Percentiles rank a stretch among this genome's conserved stretches.
These are phyloP conservation scores for Botrytis elliptica DNA, from an alignment of 2,329 filamentous ascomycete genomes.

Conservation along the genomic window DNA sequence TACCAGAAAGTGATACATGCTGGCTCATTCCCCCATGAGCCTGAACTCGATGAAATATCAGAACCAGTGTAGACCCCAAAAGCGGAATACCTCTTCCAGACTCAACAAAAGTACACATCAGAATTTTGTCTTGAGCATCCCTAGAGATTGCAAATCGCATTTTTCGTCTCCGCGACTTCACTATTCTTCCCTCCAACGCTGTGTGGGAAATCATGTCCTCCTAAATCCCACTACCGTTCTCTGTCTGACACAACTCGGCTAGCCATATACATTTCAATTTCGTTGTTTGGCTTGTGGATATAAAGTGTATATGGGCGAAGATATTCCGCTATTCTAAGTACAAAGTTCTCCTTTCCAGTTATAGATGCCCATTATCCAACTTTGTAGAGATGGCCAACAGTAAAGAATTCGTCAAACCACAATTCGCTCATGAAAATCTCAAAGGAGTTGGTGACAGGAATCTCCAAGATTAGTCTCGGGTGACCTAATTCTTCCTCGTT, in stretches of 20 bases:
- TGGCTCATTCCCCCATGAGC: neutral
- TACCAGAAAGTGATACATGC: neutral
- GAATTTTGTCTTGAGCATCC: neutral
- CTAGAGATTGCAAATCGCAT: neutral
- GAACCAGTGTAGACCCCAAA: accelerated
- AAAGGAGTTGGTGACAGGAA: neutral
- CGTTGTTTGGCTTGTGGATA: accelerated
- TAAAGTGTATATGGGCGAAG: neutral
- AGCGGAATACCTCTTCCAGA: neutral
- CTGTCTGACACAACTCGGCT: neutral
- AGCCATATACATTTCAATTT: neutral
- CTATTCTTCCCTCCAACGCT: neutral
- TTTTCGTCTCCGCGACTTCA: neutral
- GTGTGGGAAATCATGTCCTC: accelerated
- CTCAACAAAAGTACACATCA: neutral
- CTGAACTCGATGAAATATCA: too few species aligned
- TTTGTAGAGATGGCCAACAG: accelerated
- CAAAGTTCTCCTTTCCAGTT: neutral
- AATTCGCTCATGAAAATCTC: neutral
- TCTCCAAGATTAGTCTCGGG: neutral
- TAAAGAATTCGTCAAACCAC: neutral
- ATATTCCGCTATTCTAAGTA: neutral
- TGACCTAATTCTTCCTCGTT: neutral
- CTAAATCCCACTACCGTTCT: neutral
- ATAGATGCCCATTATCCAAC: neutral